Evolutionary conservation across 1,284 basidiomycete species (phyloP), one percentile per base, ranked within the genome.

Genomic region (Neonothopanus nambi): DNA sequence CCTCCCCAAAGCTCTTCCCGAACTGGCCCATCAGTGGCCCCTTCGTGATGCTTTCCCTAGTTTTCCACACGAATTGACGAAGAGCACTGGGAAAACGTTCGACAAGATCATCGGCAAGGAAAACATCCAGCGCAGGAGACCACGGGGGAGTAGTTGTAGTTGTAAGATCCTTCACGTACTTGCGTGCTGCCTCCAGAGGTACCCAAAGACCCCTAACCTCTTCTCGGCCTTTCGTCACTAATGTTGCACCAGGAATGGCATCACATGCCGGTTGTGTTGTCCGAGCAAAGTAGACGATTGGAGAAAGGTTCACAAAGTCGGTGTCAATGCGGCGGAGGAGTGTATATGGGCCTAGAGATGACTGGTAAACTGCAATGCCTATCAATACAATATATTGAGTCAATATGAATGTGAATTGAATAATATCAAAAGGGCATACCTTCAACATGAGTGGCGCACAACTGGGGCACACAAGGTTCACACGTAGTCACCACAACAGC

Each of bases 281-380:
- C 46, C 73, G 69, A 48, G 79, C 67, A 56, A 70, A 69, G 48
- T 75, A 71, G 17, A 79, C 67, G 56, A 89, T 81, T 24, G 80
- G 77, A 33, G 82, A 76, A 41, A 87, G 71, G 64, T 89, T 87
- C 59, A 89, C 85, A 59, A 84, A 89, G 62, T 86, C 84, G 23
- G 85, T 85, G 68, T 89, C 86, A 49, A 87, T 81, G 52, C 87
- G 80, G 59, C 86, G 81, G 56, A 87, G 69, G 43, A 88, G 70
- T 30, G 74, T 68, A 39, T 72, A 72, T 12, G 75, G 66, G 40
- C 78, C 81, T 7, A 88, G 72, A 50, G 69, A 73, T 66, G 82
- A 85, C 64, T 84, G 84, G 67, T 87, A 89, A 44, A 88, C 85
- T 42, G 83, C 77, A 55, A 89, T 82, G 58, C 82, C 86, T 89